These are phyloP conservation scores for Vachellia pachyceras DNA, from an alignment of 306 rosid species.

Conservation along the genomic window DNA sequence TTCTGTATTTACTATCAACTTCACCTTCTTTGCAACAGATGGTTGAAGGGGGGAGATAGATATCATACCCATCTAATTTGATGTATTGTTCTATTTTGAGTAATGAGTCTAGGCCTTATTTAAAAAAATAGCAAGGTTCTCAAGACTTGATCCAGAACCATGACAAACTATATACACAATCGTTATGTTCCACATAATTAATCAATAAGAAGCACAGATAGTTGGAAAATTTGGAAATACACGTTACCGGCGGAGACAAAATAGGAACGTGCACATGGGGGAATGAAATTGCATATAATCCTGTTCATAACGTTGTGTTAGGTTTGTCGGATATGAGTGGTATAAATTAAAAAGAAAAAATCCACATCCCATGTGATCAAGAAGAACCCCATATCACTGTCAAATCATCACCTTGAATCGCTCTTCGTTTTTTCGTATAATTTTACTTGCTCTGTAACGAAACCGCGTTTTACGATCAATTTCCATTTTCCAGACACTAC, in stretches of 20 bases:
- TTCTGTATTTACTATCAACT: too few species aligned
- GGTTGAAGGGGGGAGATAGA: too few species aligned
- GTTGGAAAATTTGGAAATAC: background rate
- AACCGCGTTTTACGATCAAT: constrained; percentile 46
- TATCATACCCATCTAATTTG: too few species aligned
- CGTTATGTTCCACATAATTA: too few species aligned
- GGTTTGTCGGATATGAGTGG: constrained; percentile 10
- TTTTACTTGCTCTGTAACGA: constrained; percentile 17
- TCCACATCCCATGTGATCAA: constrained; percentile 35
- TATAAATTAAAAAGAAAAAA: background rate
- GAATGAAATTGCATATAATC: constrained; percentile 34
- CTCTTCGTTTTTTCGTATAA: background rate
- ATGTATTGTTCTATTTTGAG: too few species aligned
- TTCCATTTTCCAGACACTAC: background rate
- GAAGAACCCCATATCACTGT: background rate
- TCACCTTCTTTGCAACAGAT: too few species aligned
- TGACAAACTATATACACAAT: too few species aligned
- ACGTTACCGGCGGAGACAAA: constrained; percentile 35
- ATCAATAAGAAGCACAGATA: too few species aligned
- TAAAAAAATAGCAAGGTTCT: too few species aligned
- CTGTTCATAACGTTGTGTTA: background rate
- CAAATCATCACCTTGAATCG: constrained; percentile 43
- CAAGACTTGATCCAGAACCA: background rate
- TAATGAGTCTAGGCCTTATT: too few species aligned
- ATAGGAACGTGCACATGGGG: constrained; percentile 48